These are phyloP conservation scores for Mitragyna speciosa DNA, from an alignment of 257 asterid species.

Conservation along the genomic window DNA sequence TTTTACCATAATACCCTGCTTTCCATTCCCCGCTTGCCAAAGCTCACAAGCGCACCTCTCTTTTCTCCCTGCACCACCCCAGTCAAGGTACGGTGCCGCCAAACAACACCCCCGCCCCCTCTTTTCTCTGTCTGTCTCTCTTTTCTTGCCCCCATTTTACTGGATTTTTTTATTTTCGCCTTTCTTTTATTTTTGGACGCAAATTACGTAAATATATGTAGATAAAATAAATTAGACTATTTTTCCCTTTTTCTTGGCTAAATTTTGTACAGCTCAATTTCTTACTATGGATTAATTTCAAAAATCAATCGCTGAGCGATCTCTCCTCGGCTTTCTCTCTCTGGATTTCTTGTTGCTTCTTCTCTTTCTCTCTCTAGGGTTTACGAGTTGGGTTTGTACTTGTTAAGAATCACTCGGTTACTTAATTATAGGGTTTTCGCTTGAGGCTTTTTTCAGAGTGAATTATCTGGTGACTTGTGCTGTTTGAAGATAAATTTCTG, in stretches of 20 bases:
- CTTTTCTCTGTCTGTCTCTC: background rate
- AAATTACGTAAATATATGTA: background rate
- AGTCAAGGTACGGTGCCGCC: background rate
- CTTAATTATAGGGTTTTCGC: conserved; percentile 15
- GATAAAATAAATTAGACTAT: background rate
- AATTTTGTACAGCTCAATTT: background rate
- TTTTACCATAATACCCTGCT: conserved; percentile 26
- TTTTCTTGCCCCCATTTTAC: background rate
- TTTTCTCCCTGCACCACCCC: background rate
- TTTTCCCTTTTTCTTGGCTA: background rate
- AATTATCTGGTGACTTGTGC: background rate
- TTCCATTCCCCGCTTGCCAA: conserved; percentile 12
- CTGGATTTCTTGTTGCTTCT: background rate
- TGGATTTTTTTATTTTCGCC: background rate
- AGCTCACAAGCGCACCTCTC: conserved; percentile 3
- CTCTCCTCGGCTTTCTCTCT: background rate
- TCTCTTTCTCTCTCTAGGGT: conserved; percentile 20
- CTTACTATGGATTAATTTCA: conserved; percentile 1
- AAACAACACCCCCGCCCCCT: too few species aligned
- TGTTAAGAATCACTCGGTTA: background rate
- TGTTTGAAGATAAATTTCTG: background rate
- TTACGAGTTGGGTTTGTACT: conserved; percentile 14
- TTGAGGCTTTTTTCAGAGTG: background rate
- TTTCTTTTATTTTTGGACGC: background rate
- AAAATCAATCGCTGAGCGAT: conserved; percentile 11